Base-by-base conservation (phyloP, 1,139 yeast species). In the Geotrichum europaeum region DNA sequence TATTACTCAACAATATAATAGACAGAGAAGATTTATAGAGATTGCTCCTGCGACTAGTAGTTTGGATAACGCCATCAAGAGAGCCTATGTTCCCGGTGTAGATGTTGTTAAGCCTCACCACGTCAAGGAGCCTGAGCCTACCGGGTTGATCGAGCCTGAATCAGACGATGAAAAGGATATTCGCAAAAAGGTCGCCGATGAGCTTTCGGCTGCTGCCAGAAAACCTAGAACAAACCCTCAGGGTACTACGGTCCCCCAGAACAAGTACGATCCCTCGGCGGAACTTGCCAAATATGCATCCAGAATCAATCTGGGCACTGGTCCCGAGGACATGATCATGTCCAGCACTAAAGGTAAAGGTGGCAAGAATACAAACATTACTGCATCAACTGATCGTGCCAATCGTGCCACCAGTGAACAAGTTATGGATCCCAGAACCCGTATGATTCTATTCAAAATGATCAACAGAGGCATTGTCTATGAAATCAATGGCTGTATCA, bases 401-500 rank as follows among this genome's bases (percentile, higher is more conserved):
- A 91, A 94, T 68, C 79, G 99, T 64, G 99, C 99, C 4, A 95
- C 99, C 0, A 96, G 91, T 22, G 98, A 95, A 69, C 97, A 92
- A 73, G 99, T 94, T 2, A 76, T 95, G 63, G 99, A 95, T 73
- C 98, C 98, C 1, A 81, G 98, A 65, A 95, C 99, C 0, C 80
- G 94, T 78, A 79, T 84, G 69, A 92, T 92, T 70, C 77, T 95
- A 64, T 85, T 86, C 60, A 90, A 89, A 64, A 80, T 95, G 73
- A 85, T 90, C 72, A 88, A 85, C 70, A 85, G 87, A 68, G 96
- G 97, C 3, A 81, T 88, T 15, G 83, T 95, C 40, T 84, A 94
- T 9, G 84, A 89, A 67, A 86, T 95, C 69, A 90, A 92, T 69
- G 99, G 99, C 7, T 94, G 99, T 72, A 81, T 95, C 57, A 86